phyloP scores from a whole-genome alignment of 768 basidiomycete genomes.

The Hericium alpestre region DNA sequence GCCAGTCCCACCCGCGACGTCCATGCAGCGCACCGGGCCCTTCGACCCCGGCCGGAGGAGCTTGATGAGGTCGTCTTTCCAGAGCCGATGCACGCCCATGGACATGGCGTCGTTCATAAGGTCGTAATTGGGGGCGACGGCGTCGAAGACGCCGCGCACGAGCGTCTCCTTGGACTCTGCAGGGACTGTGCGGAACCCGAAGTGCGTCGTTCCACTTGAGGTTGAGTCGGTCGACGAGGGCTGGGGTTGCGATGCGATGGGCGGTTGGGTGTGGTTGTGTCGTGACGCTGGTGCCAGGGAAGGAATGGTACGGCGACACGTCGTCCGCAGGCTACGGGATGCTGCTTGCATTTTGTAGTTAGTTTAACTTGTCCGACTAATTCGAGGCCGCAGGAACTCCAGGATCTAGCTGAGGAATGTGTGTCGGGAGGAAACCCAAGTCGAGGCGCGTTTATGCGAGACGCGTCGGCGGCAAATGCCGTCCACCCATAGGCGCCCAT shows the following conservation, averaged over 20 bases:
- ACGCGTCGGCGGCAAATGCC: neutral
- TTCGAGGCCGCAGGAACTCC: no score
- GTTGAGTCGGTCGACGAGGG: slow-evolving; percentile 1
- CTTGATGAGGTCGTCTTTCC: slow-evolving; percentile 88
- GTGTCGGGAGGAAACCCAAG: no score
- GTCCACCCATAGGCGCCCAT: neutral
- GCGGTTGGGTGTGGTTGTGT: slow-evolving; percentile 1
- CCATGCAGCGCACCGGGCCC: slow-evolving; percentile 73
- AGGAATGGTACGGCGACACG: neutral
- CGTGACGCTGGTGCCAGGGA: neutral
- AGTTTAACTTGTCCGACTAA: no score
- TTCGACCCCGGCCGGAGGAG: slow-evolving; percentile 65
- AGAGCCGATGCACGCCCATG: slow-evolving; percentile 87
- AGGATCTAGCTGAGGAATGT: no score
- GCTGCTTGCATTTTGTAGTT: slow-evolving; percentile 6
- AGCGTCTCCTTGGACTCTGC: slow-evolving; percentile 81
- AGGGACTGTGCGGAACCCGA: slow-evolving; percentile 86
- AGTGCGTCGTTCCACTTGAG: slow-evolving; percentile 56
- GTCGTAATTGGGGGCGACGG: slow-evolving; percentile 92
- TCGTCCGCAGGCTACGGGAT: slow-evolving; percentile 3
- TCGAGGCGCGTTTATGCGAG: neutral
- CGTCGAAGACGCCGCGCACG: slow-evolving; percentile 90
- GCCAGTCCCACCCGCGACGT: slow-evolving; percentile 95
- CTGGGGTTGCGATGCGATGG: neutral
- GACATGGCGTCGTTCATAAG: slow-evolving; percentile 99